Base-by-base conservation (phyloP, 805 yeast genomes). In the Saccharomycopsis fermentans region DNA sequence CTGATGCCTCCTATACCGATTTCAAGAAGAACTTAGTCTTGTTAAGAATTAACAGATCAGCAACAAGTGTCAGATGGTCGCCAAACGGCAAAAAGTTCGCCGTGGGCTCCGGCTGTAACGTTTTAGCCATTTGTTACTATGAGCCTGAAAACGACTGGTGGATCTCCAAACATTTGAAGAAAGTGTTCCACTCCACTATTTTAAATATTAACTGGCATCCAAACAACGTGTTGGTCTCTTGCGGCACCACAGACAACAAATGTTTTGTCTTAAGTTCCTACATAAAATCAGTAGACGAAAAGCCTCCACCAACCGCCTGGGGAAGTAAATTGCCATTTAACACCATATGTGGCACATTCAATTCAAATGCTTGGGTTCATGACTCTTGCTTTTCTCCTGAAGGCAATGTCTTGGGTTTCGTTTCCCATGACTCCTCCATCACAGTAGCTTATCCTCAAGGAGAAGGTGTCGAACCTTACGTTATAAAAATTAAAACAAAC, bases 141-240 rank as follows among this genome's bases (percentile, higher is more conserved):
- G 99, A 94, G 73, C 87, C 79, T 62, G 97, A 90, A 67, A 94
- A 92, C 71, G 96, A 94, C 70, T 94, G 99, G 99, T 94, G 99
- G 99, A 91, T 94, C 55, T 89, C 98, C 14, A 92, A 92, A 73
- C 99, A 92, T 74, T 86, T 94, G 73, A 91, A 91, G 76, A 90
- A 88, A 72, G 96, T 97, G n/a, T 77, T 94, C 66, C 84, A 86
- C 70, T 86, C 96, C 11, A 90, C 97, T 35, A 80, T 91, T 64
- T 78, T 91, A 64, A 77, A 87, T 52, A 77, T 92, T 58, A 84
- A 84, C 63, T 91, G 99, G 99, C 97, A 94, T 70, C 91, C 90
- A 59, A 94, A 94, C 73, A 85, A 84, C 66, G 95, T 94, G 26
- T 76, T 94, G 61, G 76, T 94, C 63, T 94, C 95, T 2, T 79